Base-by-base conservation (phyloP, 2,329 filamentous ascomycete genomes). In the Botrytis galanthina region DNA sequence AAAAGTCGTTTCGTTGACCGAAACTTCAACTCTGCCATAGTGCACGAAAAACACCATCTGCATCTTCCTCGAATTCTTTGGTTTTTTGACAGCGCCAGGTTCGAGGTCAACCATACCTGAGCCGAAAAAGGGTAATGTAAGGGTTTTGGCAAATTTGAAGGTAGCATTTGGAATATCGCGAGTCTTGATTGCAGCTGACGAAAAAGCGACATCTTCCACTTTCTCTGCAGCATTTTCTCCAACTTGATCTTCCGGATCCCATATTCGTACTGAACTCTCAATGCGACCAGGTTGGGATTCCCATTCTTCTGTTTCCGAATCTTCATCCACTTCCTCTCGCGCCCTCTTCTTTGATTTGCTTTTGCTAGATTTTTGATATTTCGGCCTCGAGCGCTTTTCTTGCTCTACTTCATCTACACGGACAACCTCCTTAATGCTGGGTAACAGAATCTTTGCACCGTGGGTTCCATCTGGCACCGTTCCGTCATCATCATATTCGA, bases 41-140 rank as follows among this genome's bases (percentile, higher is more conserved):
- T 94, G 91, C 44, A 99, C 92, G 78, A 97, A 98, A 82, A 98
- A 98, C 1, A 93, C 91, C 92, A 99, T 96, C 81, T 98, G 94
- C 93, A 98, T 98, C 84, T 93, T 95, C 75, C 95, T 88, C 51
- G 93, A 92, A 83, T 98, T 98, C 86, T 98, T 98, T 67, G 91
- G 89, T 78, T 91, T 90, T 85, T 99, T 99, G 80, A 92, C 89
- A 46, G 93, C 90, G 3, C 92, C 91, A 0, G 93, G 91, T 9
- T 94, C 93, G 69, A 99, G 85, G 79, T 98, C 95, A 54, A 99
- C 93, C 70, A 98, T 88, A 26, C 96, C 96, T 16, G 92, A 92
- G 48, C 94, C 95, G 82, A 98, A 93, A 82, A 97, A 98, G 0
- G 92, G 90, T 75, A 93, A 86, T 42, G 90, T 93, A 73, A 97